Conservation (phyloP, 2,329 filamentous ascomycete genomes). For the Phaeosphaeriaceae sp. region DNA sequence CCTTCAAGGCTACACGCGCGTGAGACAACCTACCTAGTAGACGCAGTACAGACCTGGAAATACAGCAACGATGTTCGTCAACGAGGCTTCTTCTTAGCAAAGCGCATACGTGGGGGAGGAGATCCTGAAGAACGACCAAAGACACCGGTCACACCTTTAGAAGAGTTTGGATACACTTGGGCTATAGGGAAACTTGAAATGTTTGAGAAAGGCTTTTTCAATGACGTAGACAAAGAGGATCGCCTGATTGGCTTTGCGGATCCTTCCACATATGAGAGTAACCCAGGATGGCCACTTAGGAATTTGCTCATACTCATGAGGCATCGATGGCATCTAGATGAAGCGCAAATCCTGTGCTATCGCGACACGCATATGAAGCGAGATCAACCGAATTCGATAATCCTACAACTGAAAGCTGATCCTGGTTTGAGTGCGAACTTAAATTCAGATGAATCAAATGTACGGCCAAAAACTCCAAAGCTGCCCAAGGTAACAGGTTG, state of each 20-base stretch:
- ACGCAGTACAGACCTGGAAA: conserved; percentile 85
- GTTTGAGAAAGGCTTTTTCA: conserved; percentile 89
- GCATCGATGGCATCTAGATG: conserved; percentile 77
- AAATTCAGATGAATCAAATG: conserved; percentile 15
- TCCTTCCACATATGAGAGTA: conserved; percentile 85
- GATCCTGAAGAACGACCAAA: conserved; percentile 45
- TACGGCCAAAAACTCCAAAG: conserved; percentile 46
- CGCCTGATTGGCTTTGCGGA: conserved; percentile 88
- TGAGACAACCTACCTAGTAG: conserved; percentile 81
- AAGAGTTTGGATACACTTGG: conserved; percentile 75
- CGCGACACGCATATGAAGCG: conserved; percentile 79
- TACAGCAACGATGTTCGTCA: conserved; percentile 82
- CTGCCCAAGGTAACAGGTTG: conserved; percentile 95
- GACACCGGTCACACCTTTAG: conserved; percentile 59
- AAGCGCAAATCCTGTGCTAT: conserved; percentile 87
- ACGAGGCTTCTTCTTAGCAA: conserved; percentile 95
- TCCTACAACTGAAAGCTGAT: conserved; percentile 61
- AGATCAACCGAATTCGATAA: conserved; percentile 80
- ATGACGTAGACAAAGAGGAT: conserved; percentile 72
- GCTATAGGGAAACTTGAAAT: conserved; percentile 74
- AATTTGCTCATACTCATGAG: conserved; percentile 87
- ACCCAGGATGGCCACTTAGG: conserved; percentile 90
- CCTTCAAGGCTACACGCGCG: conserved; percentile 61
- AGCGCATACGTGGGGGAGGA: conserved; percentile 62
- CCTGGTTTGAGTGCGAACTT: conserved; percentile 11